These are phyloP conservation scores for Fusarium sacchari DNA, from an alignment of 2,329 filamentous ascomycete species.

Conservation along the genomic window DNA sequence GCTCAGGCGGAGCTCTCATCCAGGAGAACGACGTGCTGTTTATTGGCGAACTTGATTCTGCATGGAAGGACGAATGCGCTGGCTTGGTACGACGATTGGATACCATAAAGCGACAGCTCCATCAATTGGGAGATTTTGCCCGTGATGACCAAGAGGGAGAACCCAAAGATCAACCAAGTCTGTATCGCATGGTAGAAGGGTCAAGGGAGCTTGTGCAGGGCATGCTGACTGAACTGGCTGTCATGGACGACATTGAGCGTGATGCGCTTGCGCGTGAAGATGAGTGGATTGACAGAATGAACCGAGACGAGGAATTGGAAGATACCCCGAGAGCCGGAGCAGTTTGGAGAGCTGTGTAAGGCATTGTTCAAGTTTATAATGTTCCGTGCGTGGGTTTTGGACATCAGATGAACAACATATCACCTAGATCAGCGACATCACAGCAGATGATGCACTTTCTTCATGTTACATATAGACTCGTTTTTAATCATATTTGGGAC, in stretches of 20 bases:
- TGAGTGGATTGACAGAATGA: conserved; percentile 67
- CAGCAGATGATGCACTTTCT: conserved; percentile 21
- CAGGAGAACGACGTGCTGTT: conserved; percentile 56
- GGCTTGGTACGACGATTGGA: conserved; percentile 65
- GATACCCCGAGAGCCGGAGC: conserved; percentile 56
- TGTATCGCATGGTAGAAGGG: conserved; percentile 59
- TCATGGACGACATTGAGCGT: conserved; percentile 70
- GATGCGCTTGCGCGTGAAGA: conserved; percentile 66
- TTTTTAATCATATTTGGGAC: conserved; percentile 9
- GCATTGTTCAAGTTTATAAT: not conserved
- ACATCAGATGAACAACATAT: conserved; percentile 7
- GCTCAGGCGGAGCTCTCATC: conserved; percentile 48
- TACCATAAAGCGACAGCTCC: conserved; percentile 61
- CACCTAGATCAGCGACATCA: conserved; percentile 13
- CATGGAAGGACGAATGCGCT: conserved; percentile 69
- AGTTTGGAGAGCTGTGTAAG: conserved; percentile 57
- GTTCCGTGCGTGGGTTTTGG: not conserved
- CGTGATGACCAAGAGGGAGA: conserved; percentile 13
- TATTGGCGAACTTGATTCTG: conserved; percentile 63
- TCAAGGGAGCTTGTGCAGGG: conserved; percentile 62
- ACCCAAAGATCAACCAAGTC: conserved; percentile 46
- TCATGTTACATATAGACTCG: conserved; percentile 18
- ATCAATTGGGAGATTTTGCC: conserved; percentile 52
- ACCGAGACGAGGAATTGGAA: conserved; percentile 53
- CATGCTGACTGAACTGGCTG: conserved; percentile 70